phyloP scores from a whole-genome alignment of 768 basidiomycete species.

The Mycena pura region DNA sequence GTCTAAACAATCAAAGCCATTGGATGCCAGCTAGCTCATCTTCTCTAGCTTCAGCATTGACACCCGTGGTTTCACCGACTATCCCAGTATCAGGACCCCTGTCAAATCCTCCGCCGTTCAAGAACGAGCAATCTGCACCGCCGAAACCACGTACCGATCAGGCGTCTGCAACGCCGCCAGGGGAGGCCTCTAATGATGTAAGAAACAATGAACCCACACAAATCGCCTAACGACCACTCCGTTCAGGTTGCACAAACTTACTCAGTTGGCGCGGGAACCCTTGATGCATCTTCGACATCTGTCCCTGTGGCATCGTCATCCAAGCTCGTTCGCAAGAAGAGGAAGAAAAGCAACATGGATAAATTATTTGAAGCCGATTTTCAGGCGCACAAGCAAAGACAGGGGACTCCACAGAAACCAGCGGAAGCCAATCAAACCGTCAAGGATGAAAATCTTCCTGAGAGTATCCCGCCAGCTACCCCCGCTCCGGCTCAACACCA shows the following conservation, averaged over 20 bases:
- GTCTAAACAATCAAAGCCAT: neutral
- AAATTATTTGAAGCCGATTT: constrained; percentile 39
- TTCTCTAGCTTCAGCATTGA: constrained; percentile 22
- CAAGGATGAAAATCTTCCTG: neutral
- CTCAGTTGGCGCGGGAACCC: neutral
- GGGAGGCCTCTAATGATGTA: too few relatives aligned
- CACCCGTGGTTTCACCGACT: neutral
- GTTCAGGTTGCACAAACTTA: neutral
- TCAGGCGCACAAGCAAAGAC: constrained; percentile 25
- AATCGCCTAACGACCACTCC: neutral
- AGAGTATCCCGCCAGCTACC: too few relatives aligned
- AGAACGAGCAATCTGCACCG: neutral
- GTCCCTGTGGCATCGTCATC: neutral
- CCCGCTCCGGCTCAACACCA: too few relatives aligned
- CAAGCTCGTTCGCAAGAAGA: constrained; percentile 25
- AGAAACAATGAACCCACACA: too few relatives aligned
- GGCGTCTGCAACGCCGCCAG: too few relatives aligned
- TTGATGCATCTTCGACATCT: neutral
- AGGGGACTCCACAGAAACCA: neutral
- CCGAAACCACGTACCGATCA: too few relatives aligned
- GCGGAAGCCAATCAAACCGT: neutral
- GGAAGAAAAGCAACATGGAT: constrained; percentile 38
- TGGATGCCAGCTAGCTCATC: constrained; percentile 27
- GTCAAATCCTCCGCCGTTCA: neutral
- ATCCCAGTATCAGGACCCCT: neutral